A percentile compares a stretch with the other conserved stretches of the same genome.
phyloP scores from a whole-genome alignment of 2,329 filamentous ascomycete genomes.

The Magnaporthales sp. region DNA sequence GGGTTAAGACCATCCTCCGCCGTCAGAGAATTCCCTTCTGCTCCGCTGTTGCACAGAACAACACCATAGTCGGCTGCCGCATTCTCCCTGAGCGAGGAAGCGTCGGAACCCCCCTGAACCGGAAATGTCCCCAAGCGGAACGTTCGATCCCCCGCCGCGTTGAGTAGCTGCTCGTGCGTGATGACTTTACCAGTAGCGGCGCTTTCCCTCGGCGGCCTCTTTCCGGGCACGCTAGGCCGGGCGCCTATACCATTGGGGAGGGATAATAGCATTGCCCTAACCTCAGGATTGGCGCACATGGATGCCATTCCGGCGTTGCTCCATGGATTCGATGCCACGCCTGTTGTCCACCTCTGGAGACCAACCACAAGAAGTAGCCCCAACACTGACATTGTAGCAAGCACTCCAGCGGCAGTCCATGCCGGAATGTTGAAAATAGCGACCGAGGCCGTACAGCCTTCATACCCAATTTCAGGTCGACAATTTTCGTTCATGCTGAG shows the following conservation, averaged over 20 bases:
- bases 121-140: conserved; percentile 1
- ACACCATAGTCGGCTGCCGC: conserved; percentile 3
- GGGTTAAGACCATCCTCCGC: not conserved
- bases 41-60: conserved; percentile 2
- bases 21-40: conserved; percentile 1
- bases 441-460: conserved; percentile 21
- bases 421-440: conserved; percentile 17
- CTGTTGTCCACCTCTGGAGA: conserved; percentile 19
- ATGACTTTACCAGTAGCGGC: not conserved
- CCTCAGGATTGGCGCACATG: conserved; percentile 15
- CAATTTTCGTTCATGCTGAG: conserved; percentile 17
- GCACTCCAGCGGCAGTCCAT: conserved; percentile 16
- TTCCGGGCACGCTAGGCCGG: not conserved
- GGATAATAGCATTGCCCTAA: conserved; percentile 10
- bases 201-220: not conserved
- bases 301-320: conserved; percentile 22
- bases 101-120: not conserved
- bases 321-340: conserved; percentile 25
- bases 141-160: not conserved
- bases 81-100: not conserved
- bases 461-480: not conserved
- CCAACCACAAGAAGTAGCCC: conserved; percentile 15
- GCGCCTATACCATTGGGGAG: not conserved
- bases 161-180: conserved; percentile 4
- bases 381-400: conserved; percentile 19